phyloP scores from a whole-genome alignment of 2,329 filamentous ascomycete genomes.

The Chaetothyriales sp. region DNA sequence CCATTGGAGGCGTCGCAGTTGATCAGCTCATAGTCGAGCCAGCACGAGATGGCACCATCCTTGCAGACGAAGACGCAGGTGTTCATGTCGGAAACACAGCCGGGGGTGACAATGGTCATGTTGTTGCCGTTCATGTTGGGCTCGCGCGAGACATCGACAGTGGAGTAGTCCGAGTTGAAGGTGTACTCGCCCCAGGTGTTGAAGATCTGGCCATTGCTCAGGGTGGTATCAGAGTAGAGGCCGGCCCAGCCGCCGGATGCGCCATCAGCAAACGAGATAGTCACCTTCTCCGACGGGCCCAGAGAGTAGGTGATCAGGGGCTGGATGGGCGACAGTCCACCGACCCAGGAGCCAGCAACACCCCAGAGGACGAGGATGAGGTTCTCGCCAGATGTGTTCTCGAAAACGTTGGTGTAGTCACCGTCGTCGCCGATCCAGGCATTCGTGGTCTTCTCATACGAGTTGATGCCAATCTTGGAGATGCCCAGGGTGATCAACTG shows the following conservation, averaged over 20 bases:
- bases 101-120: constrained; percentile 14
- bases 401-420: constrained; percentile 14
- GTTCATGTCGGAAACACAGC: constrained; percentile 16
- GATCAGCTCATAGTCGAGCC: constrained; percentile 11
- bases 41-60: constrained; percentile 6
- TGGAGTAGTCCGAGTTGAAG: constrained; percentile 12
- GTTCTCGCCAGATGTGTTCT: constrained; percentile 14
- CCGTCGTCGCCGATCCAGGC: constrained; percentile 14
- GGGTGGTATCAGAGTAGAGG: constrained; percentile 12
- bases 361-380: constrained; percentile 17
- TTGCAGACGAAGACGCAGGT: constrained; percentile 17
- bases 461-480: constrained; percentile 11
- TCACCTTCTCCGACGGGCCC: constrained; percentile 4
- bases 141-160: constrained; percentile 16
- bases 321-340: constrained; percentile 6
- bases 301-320: constrained; percentile 15
- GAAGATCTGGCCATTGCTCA: constrained; percentile 15
- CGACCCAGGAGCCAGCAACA: constrained; percentile 16
- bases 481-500: not conserved
- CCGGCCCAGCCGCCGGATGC: constrained; percentile 14
- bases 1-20: constrained; percentile 11
- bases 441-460: constrained; percentile 5
- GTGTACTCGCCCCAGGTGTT: constrained; percentile 18
- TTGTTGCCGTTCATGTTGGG: constrained; percentile 17
- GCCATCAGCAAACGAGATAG: constrained; percentile 13